Evolutionary conservation across 331 rosid species (phyloP), one percentile per base, ranked within the genome.

Genomic region (Ulmus americana): DNA sequence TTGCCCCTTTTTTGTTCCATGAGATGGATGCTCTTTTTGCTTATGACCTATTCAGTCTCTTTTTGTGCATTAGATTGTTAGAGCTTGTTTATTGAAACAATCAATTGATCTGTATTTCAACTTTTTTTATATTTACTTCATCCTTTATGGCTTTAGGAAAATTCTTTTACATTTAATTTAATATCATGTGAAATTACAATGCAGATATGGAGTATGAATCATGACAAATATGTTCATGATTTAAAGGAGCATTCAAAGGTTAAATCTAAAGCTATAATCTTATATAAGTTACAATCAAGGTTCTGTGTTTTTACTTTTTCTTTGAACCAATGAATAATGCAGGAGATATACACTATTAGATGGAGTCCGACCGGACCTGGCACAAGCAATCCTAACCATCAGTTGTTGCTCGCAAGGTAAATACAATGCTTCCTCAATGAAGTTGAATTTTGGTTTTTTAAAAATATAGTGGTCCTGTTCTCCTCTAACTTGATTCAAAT

Each of bases 291-390:
- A 15, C 53, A 41, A 18, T 63, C 45, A 38, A 6, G 42, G 5
- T 28, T 18, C 8, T 52, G 9, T 1, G 7, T 44, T 10, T 38
- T 35, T 52, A 12, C 20, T 55, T 47, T 54, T 55, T 64, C 45
- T 48, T 73, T 15, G 18, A 49, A 45, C 44, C 28, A 57, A 40
- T 69, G 42, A 46, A 9, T 44, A 45, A 61, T 77, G 59, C 79
- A 91, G 97, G 97, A 86, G 79, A 88, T 91, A 77, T 91, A 91
- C 77, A 84, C 96, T 20, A 81, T 91, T 78, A 81, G 96, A 78
- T 91, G 97, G 97, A 91, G 97, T 70, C 97, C 97, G 42, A 91
- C 96, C 11, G 97, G 97, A 45, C 85, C 92, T 0, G 85, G 92
- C 59, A 84, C 97, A 56, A 86, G 45, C 77, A 88, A 91, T 56